Evolutionary conservation across 148 eudicot genomes (phyloP).

Genomic region (Simmondsia chinensis): DNA sequence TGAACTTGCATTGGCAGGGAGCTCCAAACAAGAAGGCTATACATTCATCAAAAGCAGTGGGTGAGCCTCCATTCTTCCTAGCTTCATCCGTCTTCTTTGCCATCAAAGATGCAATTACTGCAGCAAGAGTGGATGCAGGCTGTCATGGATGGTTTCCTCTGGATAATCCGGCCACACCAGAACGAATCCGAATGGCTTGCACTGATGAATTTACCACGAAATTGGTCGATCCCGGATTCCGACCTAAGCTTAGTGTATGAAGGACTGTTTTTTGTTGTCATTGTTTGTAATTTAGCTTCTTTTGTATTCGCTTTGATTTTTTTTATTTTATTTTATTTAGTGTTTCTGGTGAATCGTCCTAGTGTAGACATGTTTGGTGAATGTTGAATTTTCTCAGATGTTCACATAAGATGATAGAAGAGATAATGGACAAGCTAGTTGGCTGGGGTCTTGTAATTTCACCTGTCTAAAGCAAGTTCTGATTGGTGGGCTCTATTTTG

Average conservation of each 20-base stretch:
- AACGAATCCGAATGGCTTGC: slow-evolving; percentile 94
- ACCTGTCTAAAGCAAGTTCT: too few relatives aligned
- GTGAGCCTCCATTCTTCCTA: slow-evolving; percentile 96
- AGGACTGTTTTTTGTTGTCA: too few relatives aligned
- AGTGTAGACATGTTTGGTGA: too few relatives aligned
- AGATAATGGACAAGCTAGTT: too few relatives aligned
- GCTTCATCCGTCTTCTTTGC: slow-evolving; percentile 87
- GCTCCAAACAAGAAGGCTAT: slow-evolving; percentile 81
- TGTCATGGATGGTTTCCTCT: slow-evolving; percentile 77
- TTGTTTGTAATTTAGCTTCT: too few relatives aligned
- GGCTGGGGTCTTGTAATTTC: too few relatives aligned
- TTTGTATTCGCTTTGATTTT: too few relatives aligned
- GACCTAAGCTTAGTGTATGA: slow-evolving; percentile 74
- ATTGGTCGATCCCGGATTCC: slow-evolving; percentile 42
- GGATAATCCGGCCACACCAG: slow-evolving; percentile 95
- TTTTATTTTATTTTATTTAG: too few relatives aligned
- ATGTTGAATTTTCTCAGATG: too few relatives aligned
- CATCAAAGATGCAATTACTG: slow-evolving; percentile 79
- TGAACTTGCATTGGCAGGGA: slow-evolving; percentile 59
- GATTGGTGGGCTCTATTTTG: too few relatives aligned
- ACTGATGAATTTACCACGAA: slow-evolving; percentile 46
- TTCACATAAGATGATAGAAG: too few relatives aligned
- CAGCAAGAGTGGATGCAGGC: slow-evolving; percentile 79
- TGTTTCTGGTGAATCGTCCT: too few relatives aligned
- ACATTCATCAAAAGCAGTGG: slow-evolving; percentile 97